phyloP scores from a whole-genome alignment of 495 filamentous ascomycete species.

The Penicillium desertorum region DNA sequence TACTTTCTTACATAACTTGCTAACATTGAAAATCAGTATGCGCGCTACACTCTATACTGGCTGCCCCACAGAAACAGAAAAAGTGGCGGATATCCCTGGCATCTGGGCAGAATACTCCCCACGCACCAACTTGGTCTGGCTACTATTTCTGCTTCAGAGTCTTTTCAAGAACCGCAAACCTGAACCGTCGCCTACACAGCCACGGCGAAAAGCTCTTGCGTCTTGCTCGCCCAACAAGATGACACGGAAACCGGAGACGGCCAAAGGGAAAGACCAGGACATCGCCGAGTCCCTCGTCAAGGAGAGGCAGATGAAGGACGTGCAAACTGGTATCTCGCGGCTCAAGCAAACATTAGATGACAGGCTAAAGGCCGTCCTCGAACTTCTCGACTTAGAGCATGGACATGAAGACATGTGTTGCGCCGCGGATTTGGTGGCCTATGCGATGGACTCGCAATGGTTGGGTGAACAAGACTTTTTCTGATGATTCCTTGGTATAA shows the following conservation, averaged over 20 bases:
- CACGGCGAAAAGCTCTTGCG: constrained; percentile 35
- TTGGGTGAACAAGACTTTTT: constrained; percentile 45
- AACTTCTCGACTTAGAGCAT: constrained; percentile 42
- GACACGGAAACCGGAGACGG: constrained; percentile 13
- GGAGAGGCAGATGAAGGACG: constrained; percentile 16
- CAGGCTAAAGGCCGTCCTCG: constrained; percentile 34
- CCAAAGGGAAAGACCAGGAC: constrained; percentile 11
- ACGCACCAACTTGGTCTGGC: constrained; percentile 51
- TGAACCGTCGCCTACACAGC: constrained; percentile 17
- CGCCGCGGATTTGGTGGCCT: constrained; percentile 49
- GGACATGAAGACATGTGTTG: constrained; percentile 50
- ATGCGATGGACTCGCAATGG: constrained; percentile 49
- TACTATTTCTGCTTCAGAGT: constrained; percentile 50
- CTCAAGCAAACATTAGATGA: constrained; percentile 37
- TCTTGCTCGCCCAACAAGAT: constrained; percentile 39
- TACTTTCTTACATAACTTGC: constrained; percentile 10
- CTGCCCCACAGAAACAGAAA: constrained; percentile 32
- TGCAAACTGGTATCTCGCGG: constrained; percentile 19
- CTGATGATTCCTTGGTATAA: constrained; percentile 8
- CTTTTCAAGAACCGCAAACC: constrained; percentile 43
- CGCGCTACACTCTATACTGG: constrained; percentile 41
- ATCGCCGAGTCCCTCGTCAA: not conserved
- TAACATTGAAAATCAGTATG: constrained; percentile 35
- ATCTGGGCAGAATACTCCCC: constrained; percentile 51
- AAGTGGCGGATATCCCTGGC: constrained; percentile 33